Evolutionary conservation across 2,329 filamentous ascomycete genomes (phyloP), one percentile per base, ranked within the genome.

Genomic region (Xenoacremonium recifei): DNA sequence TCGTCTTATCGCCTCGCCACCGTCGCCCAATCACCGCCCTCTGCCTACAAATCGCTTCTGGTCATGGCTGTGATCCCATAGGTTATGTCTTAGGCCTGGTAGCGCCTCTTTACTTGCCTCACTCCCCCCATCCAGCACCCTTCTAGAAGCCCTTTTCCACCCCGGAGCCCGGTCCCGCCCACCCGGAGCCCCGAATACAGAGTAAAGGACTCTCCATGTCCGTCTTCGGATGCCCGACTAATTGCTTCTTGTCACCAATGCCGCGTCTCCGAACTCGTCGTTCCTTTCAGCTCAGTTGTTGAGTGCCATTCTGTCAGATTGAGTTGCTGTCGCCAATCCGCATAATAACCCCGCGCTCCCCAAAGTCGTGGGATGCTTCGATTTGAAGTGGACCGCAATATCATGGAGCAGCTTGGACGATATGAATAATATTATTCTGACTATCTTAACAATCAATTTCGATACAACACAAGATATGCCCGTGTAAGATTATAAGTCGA

Each of bases 191-290:
- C 51, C 44, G 51, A 57, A 49, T n/a, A n/a, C n/a, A n/a, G n/a
- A n/a, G n/a, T n/a, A n/a, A n/a, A n/a, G n/a, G n/a, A n/a, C n/a
- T n/a, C n/a, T n/a, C n/a, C n/a, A 55, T 50, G 52, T 43, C 46
- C 51, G 49, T 47, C 41, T 20, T 44, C 41, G 12, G 42, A 44
- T 42, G 40, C 47, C 47, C n/a, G n/a, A n/a, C n/a, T 51, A 55
- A 57, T 57, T 56, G 47, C 51, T 47, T 53, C 39, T 54, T 54
- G 54, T 58, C 54, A 57, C 54, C 44, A 51, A 34, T 49, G 47
- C 52, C 54, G 48, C 53, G 35, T 15, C 44, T 38, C 31, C 44
- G 21, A 36, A 44, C 30, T 33, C 23, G 31, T 37, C 42, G 42
- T 36, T 21, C 35, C 27, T 31, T 34, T 40, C 43, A 45, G 27